Conservation (phyloP, 352 stramenopile species). For the Phytophthora podocarpi region DNA sequence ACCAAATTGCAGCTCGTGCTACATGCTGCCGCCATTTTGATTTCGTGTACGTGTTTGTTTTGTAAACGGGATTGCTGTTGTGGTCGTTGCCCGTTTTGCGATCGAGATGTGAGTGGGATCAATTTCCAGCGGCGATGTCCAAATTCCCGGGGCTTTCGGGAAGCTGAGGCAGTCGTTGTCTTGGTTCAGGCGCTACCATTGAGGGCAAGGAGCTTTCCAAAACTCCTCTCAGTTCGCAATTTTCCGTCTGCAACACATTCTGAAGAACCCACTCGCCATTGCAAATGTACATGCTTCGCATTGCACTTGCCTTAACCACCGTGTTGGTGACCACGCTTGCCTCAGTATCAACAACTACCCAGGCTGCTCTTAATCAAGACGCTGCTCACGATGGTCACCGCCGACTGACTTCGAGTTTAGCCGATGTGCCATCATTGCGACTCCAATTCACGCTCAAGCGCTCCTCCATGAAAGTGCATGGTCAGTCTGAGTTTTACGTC, state of each 20-base stretch:
- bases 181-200: no score
- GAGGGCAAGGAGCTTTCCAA: background rate
- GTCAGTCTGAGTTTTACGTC: slow-evolving; percentile 36
- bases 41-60: background rate
- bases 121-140: background rate
- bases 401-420: no score
- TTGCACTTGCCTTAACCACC: background rate
- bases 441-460: slow-evolving; percentile 41
- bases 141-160: no score
- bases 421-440: slow-evolving; percentile 30
- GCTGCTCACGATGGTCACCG: no score
- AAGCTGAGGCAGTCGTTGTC: no score
- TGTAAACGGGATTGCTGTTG: background rate
- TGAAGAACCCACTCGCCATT: background rate
- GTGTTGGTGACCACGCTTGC: background rate
- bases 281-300: background rate
- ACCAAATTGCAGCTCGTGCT: no score
- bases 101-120: background rate
- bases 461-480: slow-evolving; percentile 33
- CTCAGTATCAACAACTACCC: no score
- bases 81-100: background rate
- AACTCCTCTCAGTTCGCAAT: background rate
- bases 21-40: no score
- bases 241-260: background rate
- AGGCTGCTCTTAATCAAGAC: no score